Evolutionary conservation across 352 stramenopile species (phyloP).

Genomic region (Phytophthora ohioensis): DNA sequence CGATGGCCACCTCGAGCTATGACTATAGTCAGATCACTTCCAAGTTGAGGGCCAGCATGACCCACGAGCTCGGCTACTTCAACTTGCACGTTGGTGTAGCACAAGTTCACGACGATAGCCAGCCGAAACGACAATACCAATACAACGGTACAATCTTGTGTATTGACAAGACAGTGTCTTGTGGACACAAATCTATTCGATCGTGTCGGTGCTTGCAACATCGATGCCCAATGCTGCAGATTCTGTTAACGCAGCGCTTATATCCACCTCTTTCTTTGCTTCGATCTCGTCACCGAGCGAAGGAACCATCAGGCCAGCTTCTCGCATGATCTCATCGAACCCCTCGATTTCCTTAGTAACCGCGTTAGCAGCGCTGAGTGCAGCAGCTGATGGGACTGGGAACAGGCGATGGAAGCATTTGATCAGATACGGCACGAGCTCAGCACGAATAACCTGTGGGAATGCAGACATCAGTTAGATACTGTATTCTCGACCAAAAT

Average conservation of each 20-base stretch:
- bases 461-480: slow-evolving; percentile 11
- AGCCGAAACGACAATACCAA: no score
- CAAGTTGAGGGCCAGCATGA: no score
- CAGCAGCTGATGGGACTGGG: slow-evolving; percentile 38
- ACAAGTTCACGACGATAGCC: no score
- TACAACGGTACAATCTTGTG: no score
- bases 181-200: slow-evolving; percentile 14
- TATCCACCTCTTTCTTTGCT: slow-evolving; percentile 39
- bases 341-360: slow-evolving; percentile 39
- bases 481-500: not conserved
- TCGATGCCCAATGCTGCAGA: not conserved
- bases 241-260: slow-evolving; percentile 29
- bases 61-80: no score
- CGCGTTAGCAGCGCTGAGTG: slow-evolving; percentile 25
- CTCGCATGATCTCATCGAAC: slow-evolving; percentile 61
- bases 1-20: no score
- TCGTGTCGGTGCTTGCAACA: not conserved
- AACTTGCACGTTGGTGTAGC: no score
- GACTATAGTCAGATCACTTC: no score
- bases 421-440: slow-evolving; percentile 74
- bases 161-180: no score
- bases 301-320: slow-evolving; percentile 43
- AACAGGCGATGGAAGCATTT: slow-evolving; percentile 83
- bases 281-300: slow-evolving; percentile 1
- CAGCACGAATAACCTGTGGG: slow-evolving; percentile 55